Percentiles rank a stretch among this genome's conserved stretches.
Conservation (phyloP, 2,329 filamentous ascomycete species). For the Botrytis deweyae region DNA sequence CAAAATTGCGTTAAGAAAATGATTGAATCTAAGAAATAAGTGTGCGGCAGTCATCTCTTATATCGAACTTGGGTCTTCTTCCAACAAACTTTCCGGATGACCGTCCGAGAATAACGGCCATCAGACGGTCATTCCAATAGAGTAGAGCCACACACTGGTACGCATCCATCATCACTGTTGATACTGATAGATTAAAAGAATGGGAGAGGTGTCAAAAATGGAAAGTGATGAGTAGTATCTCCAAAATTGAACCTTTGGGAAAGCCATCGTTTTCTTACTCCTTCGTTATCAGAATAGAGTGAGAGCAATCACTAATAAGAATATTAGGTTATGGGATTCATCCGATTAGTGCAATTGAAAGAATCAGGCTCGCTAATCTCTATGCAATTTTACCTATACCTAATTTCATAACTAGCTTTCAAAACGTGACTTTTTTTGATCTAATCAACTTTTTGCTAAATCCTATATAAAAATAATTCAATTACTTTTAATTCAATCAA, state of each 20-base stretch:
- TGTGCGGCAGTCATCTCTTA: not conserved
- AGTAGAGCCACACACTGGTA: not conserved
- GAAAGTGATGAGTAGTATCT: not conserved
- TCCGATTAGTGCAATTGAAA: not conserved
- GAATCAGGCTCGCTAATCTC: not conserved
- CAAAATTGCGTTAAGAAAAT: not conserved
- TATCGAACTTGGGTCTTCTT: not conserved
- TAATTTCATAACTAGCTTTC: too few species aligned
- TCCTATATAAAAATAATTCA: too few species aligned
- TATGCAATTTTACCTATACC: accelerated
- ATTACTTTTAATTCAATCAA: too few species aligned
- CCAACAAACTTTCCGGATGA: not conserved
- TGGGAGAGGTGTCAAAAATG: not conserved
- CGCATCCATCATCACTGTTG: not conserved
- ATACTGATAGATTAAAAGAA: not conserved
- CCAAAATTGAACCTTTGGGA: not conserved
- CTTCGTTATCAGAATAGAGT: not conserved
- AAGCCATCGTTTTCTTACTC: not conserved
- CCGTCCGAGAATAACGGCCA: not conserved
- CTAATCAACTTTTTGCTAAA: too few species aligned
- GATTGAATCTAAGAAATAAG: too few species aligned
- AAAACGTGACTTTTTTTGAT: too few species aligned
- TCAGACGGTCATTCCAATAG: not conserved
- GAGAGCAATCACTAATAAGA: not conserved
- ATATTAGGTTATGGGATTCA: not conserved